phyloP scores from a whole-genome alignment of 129 eudicot species.

The Sambucus nigra region DNA sequence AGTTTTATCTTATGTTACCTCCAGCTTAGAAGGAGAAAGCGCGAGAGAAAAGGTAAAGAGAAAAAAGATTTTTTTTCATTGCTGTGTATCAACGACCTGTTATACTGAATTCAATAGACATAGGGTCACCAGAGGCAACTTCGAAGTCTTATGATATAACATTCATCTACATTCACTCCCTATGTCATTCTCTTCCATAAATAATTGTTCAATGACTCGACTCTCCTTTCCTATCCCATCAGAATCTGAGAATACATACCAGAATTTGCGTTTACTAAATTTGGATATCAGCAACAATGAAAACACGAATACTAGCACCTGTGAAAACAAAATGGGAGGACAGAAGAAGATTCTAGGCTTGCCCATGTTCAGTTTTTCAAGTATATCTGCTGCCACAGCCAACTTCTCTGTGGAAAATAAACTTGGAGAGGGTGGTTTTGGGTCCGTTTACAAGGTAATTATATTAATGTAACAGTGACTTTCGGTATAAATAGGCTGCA shows the following conservation, averaged over 20 bases:
- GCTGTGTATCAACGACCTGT: too few relatives aligned
- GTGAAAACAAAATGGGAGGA: background rate
- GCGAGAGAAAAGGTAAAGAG: background rate
- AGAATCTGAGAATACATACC: background rate
- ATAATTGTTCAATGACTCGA: background rate
- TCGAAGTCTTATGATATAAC: background rate
- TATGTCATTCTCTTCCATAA: background rate
- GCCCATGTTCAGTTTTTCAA: constrained; percentile 2
- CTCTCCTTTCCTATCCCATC: background rate
- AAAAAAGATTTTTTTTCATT: background rate
- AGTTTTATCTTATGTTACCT: background rate
- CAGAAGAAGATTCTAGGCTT: background rate
- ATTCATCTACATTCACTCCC: background rate
- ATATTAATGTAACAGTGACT: background rate
- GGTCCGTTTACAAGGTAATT: background rate
- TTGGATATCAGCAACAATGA: background rate
- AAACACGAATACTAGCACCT: background rate
- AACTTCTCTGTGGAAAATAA: background rate
- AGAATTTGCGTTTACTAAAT: background rate
- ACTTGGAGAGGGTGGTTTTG: constrained; percentile 1
- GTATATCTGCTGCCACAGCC: background rate
- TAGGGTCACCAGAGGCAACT: too few relatives aligned
- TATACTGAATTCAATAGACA: too few relatives aligned
- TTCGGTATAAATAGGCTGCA: background rate
- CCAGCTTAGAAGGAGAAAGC: background rate